Evolutionary conservation across 257 asterid genomes (phyloP).

Genomic region (Asclepias syriaca): DNA sequence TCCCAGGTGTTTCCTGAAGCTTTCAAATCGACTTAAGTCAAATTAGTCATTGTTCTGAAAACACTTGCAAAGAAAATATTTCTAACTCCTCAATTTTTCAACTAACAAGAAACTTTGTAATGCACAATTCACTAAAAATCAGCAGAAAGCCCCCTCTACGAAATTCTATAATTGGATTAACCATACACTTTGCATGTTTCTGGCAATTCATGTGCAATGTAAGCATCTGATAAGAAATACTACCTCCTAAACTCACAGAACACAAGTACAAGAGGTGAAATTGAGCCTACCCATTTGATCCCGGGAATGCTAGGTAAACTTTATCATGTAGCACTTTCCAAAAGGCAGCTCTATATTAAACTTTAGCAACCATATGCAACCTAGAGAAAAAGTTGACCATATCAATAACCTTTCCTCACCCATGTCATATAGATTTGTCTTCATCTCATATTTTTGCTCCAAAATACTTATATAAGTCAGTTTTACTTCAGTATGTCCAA

Average conservation of each 20-base stretch:
- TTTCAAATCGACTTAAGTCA: not conserved
- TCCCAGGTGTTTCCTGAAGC: not conserved
- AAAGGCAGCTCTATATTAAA: not conserved
- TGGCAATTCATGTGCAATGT: not conserved
- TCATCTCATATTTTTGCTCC: not conserved
- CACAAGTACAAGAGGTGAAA: not conserved
- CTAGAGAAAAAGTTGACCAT: not conserved
- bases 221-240: not conserved
- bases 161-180: not conserved
- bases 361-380: not conserved
- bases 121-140: not conserved
- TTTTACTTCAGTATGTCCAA: not conserved
- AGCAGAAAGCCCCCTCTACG: not conserved
- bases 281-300: not conserved
- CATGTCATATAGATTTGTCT: not conserved
- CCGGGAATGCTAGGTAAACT: not conserved
- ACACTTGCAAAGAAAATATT: not conserved
- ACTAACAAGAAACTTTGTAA: not conserved
- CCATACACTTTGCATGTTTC: not conserved
- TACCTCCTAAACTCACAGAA: not conserved
- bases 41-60: no score
- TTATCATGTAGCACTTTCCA: not conserved
- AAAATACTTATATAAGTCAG: not conserved
- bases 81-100: not conserved
- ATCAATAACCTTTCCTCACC: not conserved